A percentile compares a stretch with the other conserved stretches of the same genome.
These are phyloP conservation scores for Apiospora hydei DNA, from an alignment of 2,329 filamentous ascomycete species.

Conservation along the genomic window DNA sequence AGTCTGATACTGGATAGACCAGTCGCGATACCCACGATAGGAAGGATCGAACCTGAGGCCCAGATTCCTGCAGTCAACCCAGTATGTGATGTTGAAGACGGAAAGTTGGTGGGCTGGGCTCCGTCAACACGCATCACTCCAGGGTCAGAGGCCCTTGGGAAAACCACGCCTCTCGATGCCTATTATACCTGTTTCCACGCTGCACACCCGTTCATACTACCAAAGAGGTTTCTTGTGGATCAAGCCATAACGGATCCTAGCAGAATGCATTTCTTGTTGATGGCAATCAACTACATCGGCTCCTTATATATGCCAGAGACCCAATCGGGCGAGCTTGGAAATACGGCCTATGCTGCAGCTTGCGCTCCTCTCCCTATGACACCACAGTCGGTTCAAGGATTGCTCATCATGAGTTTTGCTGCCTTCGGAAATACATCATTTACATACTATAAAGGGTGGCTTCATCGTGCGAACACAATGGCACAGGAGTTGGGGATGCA, in stretches of 20 bases:
- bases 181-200: slow-evolving; percentile 43
- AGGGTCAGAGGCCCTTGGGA: slow-evolving; percentile 25
- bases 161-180: slow-evolving; percentile 30
- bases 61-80: neutral
- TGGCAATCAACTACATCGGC: slow-evolving; percentile 47
- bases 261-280: slow-evolving; percentile 43
- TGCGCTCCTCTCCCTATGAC: slow-evolving; percentile 43
- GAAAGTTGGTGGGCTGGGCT: neutral
- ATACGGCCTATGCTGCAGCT: slow-evolving; percentile 41
- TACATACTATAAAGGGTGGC: slow-evolving; percentile 39
- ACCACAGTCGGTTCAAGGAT: slow-evolving; percentile 44
- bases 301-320: slow-evolving; percentile 44
- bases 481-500: slow-evolving; percentile 45
- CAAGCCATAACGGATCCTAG: slow-evolving; percentile 43
- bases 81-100: neutral
- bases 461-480: slow-evolving; percentile 40
- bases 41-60: slow-evolving; percentile 24
- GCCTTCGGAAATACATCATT: slow-evolving; percentile 42
- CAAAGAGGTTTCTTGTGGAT: slow-evolving; percentile 42
- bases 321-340: slow-evolving; percentile 41
- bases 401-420: slow-evolving; percentile 41
- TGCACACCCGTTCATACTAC: slow-evolving; percentile 46
- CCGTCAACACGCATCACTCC: neutral
- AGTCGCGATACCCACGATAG: slow-evolving; percentile 30
- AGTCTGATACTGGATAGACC: slow-evolving; percentile 42